phyloP scores from a whole-genome alignment of 306 rosid species.

The Neltuma alba region DNA sequence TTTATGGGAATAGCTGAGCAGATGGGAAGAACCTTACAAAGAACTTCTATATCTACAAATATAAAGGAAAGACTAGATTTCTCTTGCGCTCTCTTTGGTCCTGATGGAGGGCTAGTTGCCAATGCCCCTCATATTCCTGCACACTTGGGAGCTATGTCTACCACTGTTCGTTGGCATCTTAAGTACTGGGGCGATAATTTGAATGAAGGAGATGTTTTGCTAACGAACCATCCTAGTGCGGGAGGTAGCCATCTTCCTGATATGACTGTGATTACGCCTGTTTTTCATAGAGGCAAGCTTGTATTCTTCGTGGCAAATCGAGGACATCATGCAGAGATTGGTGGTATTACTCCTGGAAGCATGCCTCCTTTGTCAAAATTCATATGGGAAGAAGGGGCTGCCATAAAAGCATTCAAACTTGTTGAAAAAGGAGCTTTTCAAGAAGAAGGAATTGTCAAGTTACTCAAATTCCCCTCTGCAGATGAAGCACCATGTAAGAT shows the following conservation, averaged over 20 bases:
- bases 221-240: slow-evolving; percentile 88
- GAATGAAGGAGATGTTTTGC: slow-evolving; percentile 88
- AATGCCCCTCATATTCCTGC: slow-evolving; percentile 95
- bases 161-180: slow-evolving; percentile 85
- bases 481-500: slow-evolving; percentile 54
- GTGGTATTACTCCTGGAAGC: slow-evolving; percentile 94
- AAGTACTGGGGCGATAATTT: slow-evolving; percentile 71
- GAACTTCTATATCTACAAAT: slow-evolving; percentile 94
- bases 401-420: slow-evolving; percentile 85
- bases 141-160: slow-evolving; percentile 95
- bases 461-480: slow-evolving; percentile 65
- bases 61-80: slow-evolving; percentile 92
- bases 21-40: slow-evolving; percentile 93
- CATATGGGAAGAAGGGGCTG: slow-evolving; percentile 94
- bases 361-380: slow-evolving; percentile 96
- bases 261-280: slow-evolving; percentile 89
- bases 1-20: slow-evolving; percentile 99
- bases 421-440: slow-evolving; percentile 75
- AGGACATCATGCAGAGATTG: slow-evolving; percentile 95
- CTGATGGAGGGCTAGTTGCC: slow-evolving; percentile 90
- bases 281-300: slow-evolving; percentile 65
- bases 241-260: slow-evolving; percentile 99
- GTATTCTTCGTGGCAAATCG: slow-evolving; percentile 85
- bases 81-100: slow-evolving; percentile 93
- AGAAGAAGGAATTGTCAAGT: slow-evolving; percentile 74